A percentile compares a stretch with the other conserved stretches of the same genome.
Evolutionary conservation across 2,329 filamentous ascomycete species (phyloP).

Genomic region (Plectosphaerella sp.): DNA sequence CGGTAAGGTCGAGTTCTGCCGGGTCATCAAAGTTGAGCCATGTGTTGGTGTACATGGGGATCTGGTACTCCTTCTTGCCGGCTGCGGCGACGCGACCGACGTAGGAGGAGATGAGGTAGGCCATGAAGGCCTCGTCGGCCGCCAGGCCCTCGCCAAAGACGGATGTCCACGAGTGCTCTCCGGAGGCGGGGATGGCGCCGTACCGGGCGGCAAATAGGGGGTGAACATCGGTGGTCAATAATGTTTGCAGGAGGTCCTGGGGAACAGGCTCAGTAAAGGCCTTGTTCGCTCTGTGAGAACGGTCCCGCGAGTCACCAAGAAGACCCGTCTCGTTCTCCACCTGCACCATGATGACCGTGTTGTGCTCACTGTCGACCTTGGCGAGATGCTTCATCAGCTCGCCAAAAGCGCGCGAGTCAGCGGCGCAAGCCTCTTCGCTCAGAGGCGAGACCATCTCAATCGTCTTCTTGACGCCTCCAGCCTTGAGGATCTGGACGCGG

Average conservation of each 20-base stretch:
- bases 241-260: constrained; percentile 17
- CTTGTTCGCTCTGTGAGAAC: constrained; percentile 32
- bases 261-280: constrained; percentile 31
- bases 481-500: constrained; percentile 23
- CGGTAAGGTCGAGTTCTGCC: constrained; percentile 23
- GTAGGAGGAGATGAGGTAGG: constrained; percentile 26
- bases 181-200: constrained; percentile 14
- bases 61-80: constrained; percentile 24
- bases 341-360: constrained; percentile 51
- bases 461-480: constrained; percentile 23
- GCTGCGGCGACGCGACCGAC: constrained; percentile 27
- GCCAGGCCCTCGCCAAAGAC: constrained; percentile 22
- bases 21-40: constrained; percentile 30
- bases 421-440: constrained; percentile 19
- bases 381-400: constrained; percentile 27
- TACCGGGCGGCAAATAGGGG: constrained; percentile 23
- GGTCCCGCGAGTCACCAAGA: constrained; percentile 46
- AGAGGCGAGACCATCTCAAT: constrained; percentile 28
- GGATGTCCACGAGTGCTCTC: constrained; percentile 22
- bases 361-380: constrained; percentile 37
- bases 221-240: constrained; percentile 18
- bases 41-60: constrained; percentile 28
- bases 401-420: constrained; percentile 25
- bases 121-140: constrained; percentile 32
- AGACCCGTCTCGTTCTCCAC: constrained; percentile 53